Base-by-base conservation (phyloP, 202 grass and related monocot species). In the Brachypodium distachyon region DNA sequence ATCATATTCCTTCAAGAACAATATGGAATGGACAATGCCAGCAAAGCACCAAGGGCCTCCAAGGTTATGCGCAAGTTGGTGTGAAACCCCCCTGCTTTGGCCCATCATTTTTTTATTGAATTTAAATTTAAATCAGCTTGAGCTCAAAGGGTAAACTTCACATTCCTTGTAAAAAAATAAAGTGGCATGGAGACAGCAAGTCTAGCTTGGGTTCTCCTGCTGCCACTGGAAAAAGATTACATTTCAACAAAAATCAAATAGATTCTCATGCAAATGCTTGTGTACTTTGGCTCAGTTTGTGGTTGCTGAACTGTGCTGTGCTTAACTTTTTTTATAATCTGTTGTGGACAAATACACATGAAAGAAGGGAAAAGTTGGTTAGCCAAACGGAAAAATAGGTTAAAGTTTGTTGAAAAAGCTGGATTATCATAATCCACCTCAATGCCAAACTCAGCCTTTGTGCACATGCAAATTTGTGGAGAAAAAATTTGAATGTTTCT, bases 81-180 rank as follows among this genome's bases (percentile, higher is more conserved):
- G 32, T 51, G 21, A 3, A 62, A 77, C 5, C 10, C 29, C 26
- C 36, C 43, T 55, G 27, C 28, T 13, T 47, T 14, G 47, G 43
- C 77, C 50, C 31, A 72, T n/a, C 71, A 64, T 31, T 71, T 77
- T 71, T 77, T 46, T 38, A 57, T 46, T 68, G 52, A 79, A 6
- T 32, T 66, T 27, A 51, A 68, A 13, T 34, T 68, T 29, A 16
- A 54, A 54, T 29, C 6, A 86, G 59, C 55, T 71, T 71, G 38
- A 71, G 16, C 23, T 39, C 54, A 70, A 54, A 63, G 22, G 48
- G 21, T 17, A 44, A 67, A 64, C 11, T 28, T 21, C 19, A 71
- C 41, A 61, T 31, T 41, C 8, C 41, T 76, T 28, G 36, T 25
- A 49, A 18, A 47, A 61, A n/a, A 27, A 6, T 33, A 6, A 25